Base-by-base conservation (phyloP, 2,329 filamentous ascomycete species). In the Exophiala sideris region DNA sequence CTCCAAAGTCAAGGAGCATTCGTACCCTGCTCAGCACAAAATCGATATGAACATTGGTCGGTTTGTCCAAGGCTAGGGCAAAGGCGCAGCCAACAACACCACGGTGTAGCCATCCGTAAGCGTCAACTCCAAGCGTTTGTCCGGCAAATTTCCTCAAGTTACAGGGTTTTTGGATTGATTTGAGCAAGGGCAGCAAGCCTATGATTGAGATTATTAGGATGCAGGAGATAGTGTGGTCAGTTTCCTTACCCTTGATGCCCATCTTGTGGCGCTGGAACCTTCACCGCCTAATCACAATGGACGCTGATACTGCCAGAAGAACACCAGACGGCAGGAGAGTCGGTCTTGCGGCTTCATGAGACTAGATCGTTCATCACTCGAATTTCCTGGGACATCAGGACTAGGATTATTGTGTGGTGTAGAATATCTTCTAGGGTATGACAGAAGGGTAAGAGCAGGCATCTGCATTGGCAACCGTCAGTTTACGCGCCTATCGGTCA, bases 91-190 rank as follows among this genome's bases (percentile, higher is more conserved):
- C 83, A 61, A 95, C 86, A 44, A 91, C 91, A 50, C 91, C 95
- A 63, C 94, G 87, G 72, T 99, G 94, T 51, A 99, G 84, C 94
- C 95, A 99, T 69, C 92, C 94, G 79, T 99, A 99, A 53, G 88
- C 92, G 71, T 99, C 94, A 34, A 99, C 86, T n/a, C 88, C 95
- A 44, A 99, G 81, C 1, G 88, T 95, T 72, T 95, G 86, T 48
- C 92, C 94, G 10, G 82, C 76, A 71, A 88, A 96, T 66, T 91
- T 91, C 69, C 91, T 95, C 56, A 99, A 79, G 64, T 89, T 88
- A 47, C 84, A 88, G 67, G 88, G 88, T 67, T 88, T 91, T 56
- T 99, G 94, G 50, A 99, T 97, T 42, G 94, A 97, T 73, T 97
- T 97, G 57, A 99, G 84, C 56, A 97, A 79, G 35, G 90, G 90